Percentiles rank a stretch among this genome's conserved stretches.
These are phyloP conservation scores for Coniochaeta sp. DNA, from an alignment of 2,329 filamentous ascomycete genomes.

Conservation along the genomic window DNA sequence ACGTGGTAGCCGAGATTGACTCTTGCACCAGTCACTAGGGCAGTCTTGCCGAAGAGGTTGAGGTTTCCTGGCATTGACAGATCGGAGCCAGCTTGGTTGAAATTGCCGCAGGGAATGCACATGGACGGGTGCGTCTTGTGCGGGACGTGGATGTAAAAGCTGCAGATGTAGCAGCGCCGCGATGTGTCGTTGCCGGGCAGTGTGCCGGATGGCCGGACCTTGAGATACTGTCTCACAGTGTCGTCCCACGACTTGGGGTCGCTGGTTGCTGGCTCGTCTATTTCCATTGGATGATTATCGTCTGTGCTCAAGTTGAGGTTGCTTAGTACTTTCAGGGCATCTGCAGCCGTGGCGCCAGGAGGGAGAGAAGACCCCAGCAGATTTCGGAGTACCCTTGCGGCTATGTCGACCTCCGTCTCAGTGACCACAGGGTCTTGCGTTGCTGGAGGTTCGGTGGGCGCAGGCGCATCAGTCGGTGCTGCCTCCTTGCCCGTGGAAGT, in stretches of 20 bases:
- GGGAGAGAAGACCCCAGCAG: not conserved
- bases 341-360: not conserved
- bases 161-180: slow-evolving; percentile 25
- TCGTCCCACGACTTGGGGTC: not conserved
- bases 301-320: not conserved
- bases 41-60: slow-evolving; percentile 16
- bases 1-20: slow-evolving; percentile 26
- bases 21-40: slow-evolving; percentile 26
- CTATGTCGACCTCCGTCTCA: not conserved
- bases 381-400: not conserved
- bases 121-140: slow-evolving; percentile 15
- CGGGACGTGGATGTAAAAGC: slow-evolving; percentile 15
- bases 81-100: slow-evolving; percentile 22
- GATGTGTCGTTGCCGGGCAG: not conserved
- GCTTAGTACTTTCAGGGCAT: not conserved
- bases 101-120: slow-evolving; percentile 25
- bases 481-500: not conserved
- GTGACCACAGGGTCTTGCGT: not conserved
- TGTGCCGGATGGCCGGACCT: not conserved
- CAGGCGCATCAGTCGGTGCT: not conserved
- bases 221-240: not conserved
- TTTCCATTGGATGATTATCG: not conserved
- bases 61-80: slow-evolving; percentile 21
- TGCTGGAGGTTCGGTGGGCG: not conserved
- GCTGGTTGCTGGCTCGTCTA: not conserved